Percentiles rank a stretch among this genome's conserved stretches.
Evolutionary conservation across 345 rosid species (phyloP).

Genomic region (Trapa incisa): DNA sequence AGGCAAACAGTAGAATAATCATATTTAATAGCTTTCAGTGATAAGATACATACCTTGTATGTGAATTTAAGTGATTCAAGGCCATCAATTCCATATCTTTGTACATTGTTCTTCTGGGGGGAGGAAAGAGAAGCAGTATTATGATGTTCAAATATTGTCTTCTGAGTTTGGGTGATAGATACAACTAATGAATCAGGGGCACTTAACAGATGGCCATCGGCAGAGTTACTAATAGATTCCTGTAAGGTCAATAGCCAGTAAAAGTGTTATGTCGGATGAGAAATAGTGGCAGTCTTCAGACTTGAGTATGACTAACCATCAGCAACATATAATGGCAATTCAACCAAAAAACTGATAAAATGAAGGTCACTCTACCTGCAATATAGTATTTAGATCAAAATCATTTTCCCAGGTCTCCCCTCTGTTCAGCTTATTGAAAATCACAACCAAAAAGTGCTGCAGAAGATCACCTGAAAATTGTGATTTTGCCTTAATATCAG

Average conservation of each 20-base stretch:
- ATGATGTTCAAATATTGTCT: slow-evolving; percentile 39
- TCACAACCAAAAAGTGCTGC: slow-evolving; percentile 79
- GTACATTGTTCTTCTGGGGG: slow-evolving; percentile 31
- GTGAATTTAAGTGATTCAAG: slow-evolving; percentile 71
- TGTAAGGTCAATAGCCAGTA: slow-evolving; percentile 15
- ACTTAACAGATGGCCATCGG: slow-evolving; percentile 70
- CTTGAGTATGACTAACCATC: neutral
- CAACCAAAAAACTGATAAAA: neutral
- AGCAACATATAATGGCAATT: neutral
- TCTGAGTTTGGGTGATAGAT: slow-evolving; percentile 38
- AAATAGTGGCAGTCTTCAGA: neutral
- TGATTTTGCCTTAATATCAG: neutral
- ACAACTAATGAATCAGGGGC: slow-evolving; percentile 80
- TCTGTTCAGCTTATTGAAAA: slow-evolving; percentile 67
- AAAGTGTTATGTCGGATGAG: neutral
- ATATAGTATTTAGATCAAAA: slow-evolving; percentile 73
- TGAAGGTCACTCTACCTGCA: slow-evolving; percentile 49
- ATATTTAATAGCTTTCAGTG: neutral
- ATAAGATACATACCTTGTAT: slow-evolving; percentile 41
- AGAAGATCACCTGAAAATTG: slow-evolving; percentile 69
- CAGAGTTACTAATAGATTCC: slow-evolving; percentile 93
- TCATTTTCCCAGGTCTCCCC: slow-evolving; percentile 92
- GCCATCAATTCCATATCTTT: slow-evolving; percentile 60
- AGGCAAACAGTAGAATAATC: slow-evolving; percentile 4
- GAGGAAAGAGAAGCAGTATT: slow-evolving; percentile 16